These are phyloP conservation scores for Naganishia sp. DNA, from an alignment of 1,284 basidiomycete species.

Conservation along the genomic window DNA sequence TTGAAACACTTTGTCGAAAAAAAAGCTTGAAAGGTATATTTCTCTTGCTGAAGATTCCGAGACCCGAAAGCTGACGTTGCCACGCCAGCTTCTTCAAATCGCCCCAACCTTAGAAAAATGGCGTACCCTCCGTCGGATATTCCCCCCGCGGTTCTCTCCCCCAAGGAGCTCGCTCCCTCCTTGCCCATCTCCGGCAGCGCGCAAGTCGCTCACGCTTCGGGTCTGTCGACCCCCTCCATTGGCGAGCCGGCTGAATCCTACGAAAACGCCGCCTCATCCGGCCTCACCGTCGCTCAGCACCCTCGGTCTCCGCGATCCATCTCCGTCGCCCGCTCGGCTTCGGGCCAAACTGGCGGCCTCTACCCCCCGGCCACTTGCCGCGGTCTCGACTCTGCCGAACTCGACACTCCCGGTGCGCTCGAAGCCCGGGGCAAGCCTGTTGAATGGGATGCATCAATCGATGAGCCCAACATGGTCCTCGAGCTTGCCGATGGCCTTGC, in stretches of 20 bases:
- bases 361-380: conserved; percentile 51
- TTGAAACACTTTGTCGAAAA: conserved; percentile 3
- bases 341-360: conserved; percentile 43
- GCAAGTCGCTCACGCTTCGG: conserved; percentile 10
- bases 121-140: conserved; percentile 22
- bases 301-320: conserved; percentile 35
- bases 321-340: conserved; percentile 32
- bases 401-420: conserved; percentile 31
- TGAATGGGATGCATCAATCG: conserved; percentile 49
- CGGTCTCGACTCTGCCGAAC: conserved; percentile 47
- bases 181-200: conserved; percentile 28
- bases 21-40: conserved; percentile 18
- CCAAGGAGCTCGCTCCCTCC: conserved; percentile 31
- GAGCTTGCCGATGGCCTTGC: conserved; percentile 90
- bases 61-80: neutral
- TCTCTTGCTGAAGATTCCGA: neutral
- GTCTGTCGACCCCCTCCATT: conserved; percentile 1
- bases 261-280: conserved; percentile 41
- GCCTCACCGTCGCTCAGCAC: conserved; percentile 38
- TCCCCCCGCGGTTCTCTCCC: conserved; percentile 26
- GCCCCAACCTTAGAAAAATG: conserved; percentile 21
- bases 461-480: conserved; percentile 63
- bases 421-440: conserved; percentile 40
- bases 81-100: neutral
- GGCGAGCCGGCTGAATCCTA: conserved; percentile 34